phyloP scores from a whole-genome alignment of 192 early-diverging fungal species.

The Linnemannia elongata region DNA sequence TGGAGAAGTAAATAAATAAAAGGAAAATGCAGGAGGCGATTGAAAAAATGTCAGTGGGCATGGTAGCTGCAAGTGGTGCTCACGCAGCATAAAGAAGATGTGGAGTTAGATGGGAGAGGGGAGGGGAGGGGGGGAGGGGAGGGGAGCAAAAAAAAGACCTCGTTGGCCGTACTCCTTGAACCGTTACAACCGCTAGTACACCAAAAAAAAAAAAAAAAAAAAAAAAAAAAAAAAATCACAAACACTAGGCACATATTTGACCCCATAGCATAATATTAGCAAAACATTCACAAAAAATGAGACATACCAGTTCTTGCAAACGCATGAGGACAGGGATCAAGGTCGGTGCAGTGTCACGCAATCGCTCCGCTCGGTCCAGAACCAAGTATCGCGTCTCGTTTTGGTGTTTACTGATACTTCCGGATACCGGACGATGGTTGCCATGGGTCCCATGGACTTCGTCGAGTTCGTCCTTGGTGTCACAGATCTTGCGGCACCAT shows the following conservation, averaged over 20 bases:
- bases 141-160: not conserved
- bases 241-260: conserved; percentile 1
- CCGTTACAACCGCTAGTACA: not conserved
- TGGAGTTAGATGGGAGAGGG: too few relatives aligned
- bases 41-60: too few relatives aligned
- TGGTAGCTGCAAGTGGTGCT: too few relatives aligned
- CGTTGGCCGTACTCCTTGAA: not conserved
- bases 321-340: conserved; percentile 79
- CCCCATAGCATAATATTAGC: not conserved
- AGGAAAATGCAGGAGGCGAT: too few relatives aligned
- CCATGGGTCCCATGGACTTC: not conserved
- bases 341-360: conserved; percentile 77
- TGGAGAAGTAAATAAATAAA: not conserved
- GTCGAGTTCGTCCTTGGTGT: not conserved
- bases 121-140: too few relatives aligned
- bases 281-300: not conserved
- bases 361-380: conserved; percentile 84
- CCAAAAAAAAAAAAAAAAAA: not conserved
- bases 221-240: not conserved
- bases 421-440: not conserved
- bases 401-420: not conserved
- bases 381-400: conserved; percentile 66
- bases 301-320: conserved; percentile 76
- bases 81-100: too few relatives aligned
- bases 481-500: conserved; percentile 46